Percentiles rank a stretch among this genome's conserved stretches.
Conservation (phyloP, 495 filamentous ascomycete species). For the Podospora anserina region DNA sequence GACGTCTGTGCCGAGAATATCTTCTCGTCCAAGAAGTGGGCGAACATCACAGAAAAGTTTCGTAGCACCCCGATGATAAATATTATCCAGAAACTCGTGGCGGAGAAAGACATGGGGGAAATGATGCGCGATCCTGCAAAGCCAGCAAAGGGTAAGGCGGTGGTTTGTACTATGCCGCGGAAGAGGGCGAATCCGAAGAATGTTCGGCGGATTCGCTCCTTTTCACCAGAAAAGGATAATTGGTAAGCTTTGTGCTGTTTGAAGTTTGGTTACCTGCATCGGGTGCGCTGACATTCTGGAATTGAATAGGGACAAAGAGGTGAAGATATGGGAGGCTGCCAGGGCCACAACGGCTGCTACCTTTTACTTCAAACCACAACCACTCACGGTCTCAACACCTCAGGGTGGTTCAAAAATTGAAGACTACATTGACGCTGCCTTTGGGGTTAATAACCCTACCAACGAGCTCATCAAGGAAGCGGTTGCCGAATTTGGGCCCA, state of each 20-base stretch:
- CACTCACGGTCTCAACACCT: neutral
- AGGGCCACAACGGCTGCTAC: constrained; percentile 23
- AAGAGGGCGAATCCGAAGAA: neutral
- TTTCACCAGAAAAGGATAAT: neutral
- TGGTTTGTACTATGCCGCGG: neutral
- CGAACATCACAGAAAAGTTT: constrained; percentile 12
- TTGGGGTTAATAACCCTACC: constrained; percentile 31
- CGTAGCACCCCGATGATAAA: neutral
- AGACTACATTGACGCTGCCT: constrained; percentile 30
- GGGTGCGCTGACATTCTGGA: too few relatives aligned
- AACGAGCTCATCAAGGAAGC: constrained; percentile 23
- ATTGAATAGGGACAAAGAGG: neutral
- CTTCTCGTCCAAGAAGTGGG: constrained; percentile 30
- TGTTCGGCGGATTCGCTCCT: neutral
- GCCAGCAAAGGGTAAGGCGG: neutral
- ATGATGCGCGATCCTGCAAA: neutral
- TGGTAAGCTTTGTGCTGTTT: neutral
- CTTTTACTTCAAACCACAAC: constrained; percentile 10
- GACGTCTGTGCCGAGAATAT: constrained; percentile 25
- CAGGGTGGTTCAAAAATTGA: neutral
- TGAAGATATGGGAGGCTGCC: constrained; percentile 23
- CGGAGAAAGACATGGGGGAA: neutral
- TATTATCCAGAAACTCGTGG: neutral
- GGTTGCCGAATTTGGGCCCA: constrained; percentile 1
- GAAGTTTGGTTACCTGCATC: too few relatives aligned